Evolutionary conservation across 2,329 filamentous ascomycete species (phyloP), one percentile per base, ranked within the genome.

Genomic region (Aspergillus pseudotamarii): DNA sequence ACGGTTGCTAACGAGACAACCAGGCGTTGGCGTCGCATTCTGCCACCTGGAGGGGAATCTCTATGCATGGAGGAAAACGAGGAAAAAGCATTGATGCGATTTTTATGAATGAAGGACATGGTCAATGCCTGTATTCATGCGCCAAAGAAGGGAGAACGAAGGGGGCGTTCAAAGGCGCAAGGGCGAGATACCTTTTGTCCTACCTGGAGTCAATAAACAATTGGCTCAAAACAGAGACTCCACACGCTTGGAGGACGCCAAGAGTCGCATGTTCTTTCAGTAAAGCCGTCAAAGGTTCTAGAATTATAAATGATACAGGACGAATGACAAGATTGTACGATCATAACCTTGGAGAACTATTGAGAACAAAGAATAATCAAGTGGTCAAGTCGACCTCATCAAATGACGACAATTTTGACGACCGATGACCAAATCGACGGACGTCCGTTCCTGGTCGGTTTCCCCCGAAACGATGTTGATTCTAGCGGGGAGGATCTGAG

Each of bases 1-100:
- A 72, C 68, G 36, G 77, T 68, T 45, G 66, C 72, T 38, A 80
- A 66, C 54, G 79, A 66, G 55, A 73, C 60, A 41, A 74, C 61
- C 58, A 78, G 66, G 46, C 76, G 76, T 71, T 75, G 75, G 61
- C 70, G 68, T 64, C 76, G 74, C 76, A 79, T 79, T 60, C 69
- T 77, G 75, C 75, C 74, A 76, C 73, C 60, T 64, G 67, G 43
- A 64, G 61, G 67, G 32, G 63, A 60, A 67, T 34, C 64, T 68
- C 57, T 57, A 59, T 58, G 19, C 48, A 63, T 58, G 51, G 32
- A 48, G 50, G 28, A 1, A 55, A 26, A 55, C 32, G 14, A 21
- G 28, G 34, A 21, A 21, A n/a, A 38, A 6, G 38, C 51, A 55
- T 55, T 38, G 32, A 55, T 14, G 23, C 51, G 23, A 19, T 55